A percentile compares a stretch with the other conserved stretches of the same genome.
Conservation (phyloP, 2,329 filamentous ascomycete species). For the Cylindrodendrum hubeiense region DNA sequence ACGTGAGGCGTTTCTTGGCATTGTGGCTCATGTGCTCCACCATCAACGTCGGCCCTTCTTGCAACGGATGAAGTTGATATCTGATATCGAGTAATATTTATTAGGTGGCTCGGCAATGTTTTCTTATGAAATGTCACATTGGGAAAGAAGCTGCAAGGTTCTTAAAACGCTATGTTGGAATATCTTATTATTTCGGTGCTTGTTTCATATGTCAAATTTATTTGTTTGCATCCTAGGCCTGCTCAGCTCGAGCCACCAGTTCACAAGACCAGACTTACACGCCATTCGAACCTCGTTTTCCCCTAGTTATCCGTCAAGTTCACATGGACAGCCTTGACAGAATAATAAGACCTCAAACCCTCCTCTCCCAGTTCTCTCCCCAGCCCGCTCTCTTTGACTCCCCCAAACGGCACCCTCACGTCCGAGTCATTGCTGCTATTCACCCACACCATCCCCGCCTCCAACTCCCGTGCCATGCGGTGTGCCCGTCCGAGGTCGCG, state of each 20-base stretch:
- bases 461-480: conserved; percentile 60
- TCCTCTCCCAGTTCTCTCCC: conserved; percentile 49
- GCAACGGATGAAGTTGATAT: not conserved
- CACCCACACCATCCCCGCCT: conserved; percentile 64
- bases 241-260: conserved; percentile 4
- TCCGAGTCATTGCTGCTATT: conserved; percentile 52
- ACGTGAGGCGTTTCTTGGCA: conserved; percentile 9
- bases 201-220: no score
- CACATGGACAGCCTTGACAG: conserved; percentile 47
- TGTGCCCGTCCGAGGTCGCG: conserved; percentile 59
- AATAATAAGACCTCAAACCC: conserved; percentile 45
- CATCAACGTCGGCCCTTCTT: conserved; percentile 1
- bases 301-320: conserved; percentile 38
- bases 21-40: conserved; percentile 30
- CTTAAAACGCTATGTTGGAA: not conserved
- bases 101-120: not conserved
- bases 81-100: not conserved
- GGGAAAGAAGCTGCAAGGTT: not conserved
- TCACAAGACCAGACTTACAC: not conserved
- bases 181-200: not conserved
- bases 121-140: not conserved
- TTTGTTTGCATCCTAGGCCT: not conserved
- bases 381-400: conserved; percentile 49
- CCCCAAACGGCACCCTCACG: conserved; percentile 48
- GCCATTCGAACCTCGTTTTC: not conserved